phyloP scores from a whole-genome alignment of 129 eudicot genomes.

The Centella asiatica region DNA sequence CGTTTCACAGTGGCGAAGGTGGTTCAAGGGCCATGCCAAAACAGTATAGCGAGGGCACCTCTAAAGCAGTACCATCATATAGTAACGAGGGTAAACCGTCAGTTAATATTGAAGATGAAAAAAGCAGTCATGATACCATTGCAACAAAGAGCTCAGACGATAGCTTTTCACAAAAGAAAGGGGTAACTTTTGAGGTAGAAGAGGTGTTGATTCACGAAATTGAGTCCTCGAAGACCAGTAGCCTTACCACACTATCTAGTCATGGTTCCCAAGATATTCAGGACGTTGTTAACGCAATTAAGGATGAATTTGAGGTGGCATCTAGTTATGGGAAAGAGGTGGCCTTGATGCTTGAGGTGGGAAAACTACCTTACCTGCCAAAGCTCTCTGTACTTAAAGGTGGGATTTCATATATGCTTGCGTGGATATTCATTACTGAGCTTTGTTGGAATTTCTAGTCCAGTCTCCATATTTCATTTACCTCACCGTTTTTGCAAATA shows the following conservation, averaged over 20 bases:
- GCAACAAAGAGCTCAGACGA: conserved; percentile 44
- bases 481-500: neutral
- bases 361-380: conserved; percentile 74
- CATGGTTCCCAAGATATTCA: conserved; percentile 77
- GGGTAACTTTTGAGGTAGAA: conserved; percentile 73
- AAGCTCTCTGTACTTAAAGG: conserved; percentile 60
- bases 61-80: conserved; percentile 18
- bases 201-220: conserved; percentile 48
- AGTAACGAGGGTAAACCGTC: conserved; percentile 22
- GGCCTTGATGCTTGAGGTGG: conserved; percentile 88
- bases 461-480: neutral
- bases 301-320: conserved; percentile 72
- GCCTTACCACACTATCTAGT: conserved; percentile 54
- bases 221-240: conserved; percentile 62
- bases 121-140: conserved; percentile 45
- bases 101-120: conserved; percentile 36
- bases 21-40: conserved; percentile 19
- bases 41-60: conserved; percentile 18
- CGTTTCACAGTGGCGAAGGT: conserved; percentile 26
- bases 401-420: conserved; percentile 19
- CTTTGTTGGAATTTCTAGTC: neutral
- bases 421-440: conserved; percentile 10
- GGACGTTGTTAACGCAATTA: conserved; percentile 80
- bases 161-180: conserved; percentile 46
- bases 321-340: conserved; percentile 79